Base-by-base conservation (phyloP, 306 rosid genomes). In the Cucurbita ficifolia region DNA sequence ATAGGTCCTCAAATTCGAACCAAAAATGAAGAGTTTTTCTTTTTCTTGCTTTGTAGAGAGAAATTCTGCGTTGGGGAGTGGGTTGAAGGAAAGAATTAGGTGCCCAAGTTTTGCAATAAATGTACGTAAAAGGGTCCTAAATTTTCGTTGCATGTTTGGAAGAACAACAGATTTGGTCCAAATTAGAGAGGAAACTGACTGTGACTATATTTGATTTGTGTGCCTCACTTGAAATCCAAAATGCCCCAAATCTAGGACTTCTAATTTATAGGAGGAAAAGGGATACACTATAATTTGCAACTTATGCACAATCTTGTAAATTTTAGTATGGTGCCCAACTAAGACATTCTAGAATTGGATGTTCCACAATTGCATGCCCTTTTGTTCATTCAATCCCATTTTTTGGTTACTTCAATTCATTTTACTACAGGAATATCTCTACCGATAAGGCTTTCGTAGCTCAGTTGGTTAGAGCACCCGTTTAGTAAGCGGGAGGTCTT, bases 401-500 rank as follows among this genome's bases (percentile, higher is more conserved):
- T 53, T 22, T 54, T 54, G 59, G 13, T 0, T 43, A 45, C 14
- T 24, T 24, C 1, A 22, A 22, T 22, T 22, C 24, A 0, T 22
- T 22, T 0, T 0, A 22, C 1, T 22, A 22, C 1, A 22, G 24
- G 24, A 22, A n/a, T n/a, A n/a, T n/a, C n/a, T n/a, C n/a, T n/a
- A n/a, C n/a, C n/a, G n/a, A n/a, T n/a, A n/a, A n/a, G 33, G 33
- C 29, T 24, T 24, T 24, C 29, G n/a, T n/a, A 29, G 90, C 90
- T 86, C 88, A 84, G 86, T 85, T 87, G 89, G 89, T 89, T 87
- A 87, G 90, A 85, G 96, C 90, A 89, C 87, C 88, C 84, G 88
- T 87, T 87, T 83, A 87, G 90, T 89, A 87, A 85, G 96, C 87
- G 90, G 88, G 88, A 87, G 92, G 92, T 87, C 87, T 79, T 87